Conservation (phyloP, 306 rosid species). For the Quillaja saponaria region DNA sequence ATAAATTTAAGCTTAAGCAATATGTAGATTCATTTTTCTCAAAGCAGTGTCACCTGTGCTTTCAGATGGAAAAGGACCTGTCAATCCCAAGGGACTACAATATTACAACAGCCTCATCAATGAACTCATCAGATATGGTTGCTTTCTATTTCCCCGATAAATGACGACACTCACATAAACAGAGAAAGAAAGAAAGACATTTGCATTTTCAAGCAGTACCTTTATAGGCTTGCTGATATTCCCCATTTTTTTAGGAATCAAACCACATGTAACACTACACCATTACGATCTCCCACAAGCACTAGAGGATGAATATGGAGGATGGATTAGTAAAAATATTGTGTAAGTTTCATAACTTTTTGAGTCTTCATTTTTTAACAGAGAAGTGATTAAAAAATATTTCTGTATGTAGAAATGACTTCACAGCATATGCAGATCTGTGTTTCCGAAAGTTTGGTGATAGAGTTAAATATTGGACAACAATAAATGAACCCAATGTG, state of each 20-base stretch:
- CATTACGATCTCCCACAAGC: conserved; percentile 66
- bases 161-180: too few species aligned
- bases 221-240: neutral
- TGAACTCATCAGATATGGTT: conserved; percentile 56
- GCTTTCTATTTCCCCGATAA: neutral
- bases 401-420: conserved; percentile 40
- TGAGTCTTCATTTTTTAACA: neutral
- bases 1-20: neutral
- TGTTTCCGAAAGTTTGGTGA: conserved; percentile 59
- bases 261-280: conserved; percentile 71
- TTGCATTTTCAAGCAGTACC: neutral
- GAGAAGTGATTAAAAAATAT: conserved; percentile 6
- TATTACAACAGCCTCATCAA: conserved; percentile 69
- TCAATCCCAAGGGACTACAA: conserved; percentile 63
- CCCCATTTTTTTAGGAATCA: conserved; percentile 47
- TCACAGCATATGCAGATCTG: conserved; percentile 39
- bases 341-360: conserved; percentile 42
- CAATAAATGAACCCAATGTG: conserved; percentile 45
- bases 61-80: conserved; percentile 65
- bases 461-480: conserved; percentile 55
- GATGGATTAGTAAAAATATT: conserved; percentile 59
- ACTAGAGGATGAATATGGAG: conserved; percentile 76
- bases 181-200: too few species aligned
- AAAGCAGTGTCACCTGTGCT: neutral
- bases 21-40: neutral